Base-by-base conservation (phyloP, 768 basidiomycete species). In the Chalciporus sphaerocephalus region DNA sequence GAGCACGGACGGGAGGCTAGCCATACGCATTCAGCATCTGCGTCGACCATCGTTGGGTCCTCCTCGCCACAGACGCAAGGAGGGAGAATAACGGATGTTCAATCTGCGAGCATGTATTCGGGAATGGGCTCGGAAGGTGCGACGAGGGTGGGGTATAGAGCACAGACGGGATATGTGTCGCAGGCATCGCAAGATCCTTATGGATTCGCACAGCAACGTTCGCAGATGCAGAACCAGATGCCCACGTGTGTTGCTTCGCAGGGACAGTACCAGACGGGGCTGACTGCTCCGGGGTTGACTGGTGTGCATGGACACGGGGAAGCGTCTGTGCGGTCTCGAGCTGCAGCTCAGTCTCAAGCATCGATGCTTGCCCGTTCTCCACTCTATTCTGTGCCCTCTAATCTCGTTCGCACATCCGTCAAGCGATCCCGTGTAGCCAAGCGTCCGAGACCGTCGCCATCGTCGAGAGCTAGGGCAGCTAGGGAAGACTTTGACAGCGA, bases 41-140 rank as follows among this genome's bases (percentile, higher is more conserved):
- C 60, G 11, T 55, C 60, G 8, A 65, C 65, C 21, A 47, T 65
- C 4, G 53, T 54, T 5, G 55, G 35, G 6, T 55, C 60, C 2
- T 46, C 62, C 2, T 46, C 59, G 2, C 51, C 38, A 7, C 51
- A 46, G 33, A 22, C n/a, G 22, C 57, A 25, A n/a, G 33, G 13
- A 24, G 42, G 38, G 15, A 39, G 41, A 16, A 25, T 35, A 6
- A 38, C 41, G 1, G 27, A 21, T 17, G 10, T 17, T 8, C 13
- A 38, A 1, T 30, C 36, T 3, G 32, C 40, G 4, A 11, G 32
- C 18, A 8, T 7, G n/a, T 47, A 44, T 24, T 18, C 45, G 22
- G n/a, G 22, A n/a, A 16, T 52, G 1, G 13, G 13, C 8, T 37
- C 48, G 23, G 41, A 38, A 5, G n/a, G 43, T 6, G 25, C n/a